These are phyloP conservation scores for Fonsecaea nubica DNA, from an alignment of 2,329 filamentous ascomycete genomes.

Conservation along the genomic window DNA sequence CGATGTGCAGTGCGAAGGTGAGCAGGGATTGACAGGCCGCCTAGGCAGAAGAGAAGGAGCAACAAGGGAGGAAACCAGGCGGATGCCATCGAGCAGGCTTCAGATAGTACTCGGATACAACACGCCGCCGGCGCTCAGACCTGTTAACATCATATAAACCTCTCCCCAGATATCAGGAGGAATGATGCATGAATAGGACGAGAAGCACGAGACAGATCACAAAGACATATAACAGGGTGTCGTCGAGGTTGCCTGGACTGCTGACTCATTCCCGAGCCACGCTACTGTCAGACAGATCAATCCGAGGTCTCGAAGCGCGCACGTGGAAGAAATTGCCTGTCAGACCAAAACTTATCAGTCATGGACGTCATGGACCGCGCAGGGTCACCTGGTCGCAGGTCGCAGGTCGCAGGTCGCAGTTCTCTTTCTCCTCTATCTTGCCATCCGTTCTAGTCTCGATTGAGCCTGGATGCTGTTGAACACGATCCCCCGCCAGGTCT, in stretches of 20 bases:
- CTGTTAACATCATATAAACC: not conserved
- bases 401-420: not conserved
- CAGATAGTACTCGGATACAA: not conserved
- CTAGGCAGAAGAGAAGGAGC: constrained; percentile 6
- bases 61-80: not conserved
- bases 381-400: no score
- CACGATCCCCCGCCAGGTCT: not conserved
- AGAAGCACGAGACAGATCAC: not conserved
- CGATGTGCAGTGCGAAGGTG: not conserved
- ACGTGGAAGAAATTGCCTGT: not conserved
- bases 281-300: constrained; percentile 3
- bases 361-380: not conserved
- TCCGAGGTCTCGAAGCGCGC: not conserved
- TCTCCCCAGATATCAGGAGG: not conserved
- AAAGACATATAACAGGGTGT: not conserved
- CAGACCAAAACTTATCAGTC: not conserved
- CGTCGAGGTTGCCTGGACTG: not conserved
- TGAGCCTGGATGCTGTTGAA: not conserved
- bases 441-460: not conserved
- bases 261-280: not conserved
- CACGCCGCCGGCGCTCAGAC: not conserved
- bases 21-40: not conserved
- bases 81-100: constrained; percentile 9
- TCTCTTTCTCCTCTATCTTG: not conserved
- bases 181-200: not conserved